phyloP scores from a whole-genome alignment of 345 rosid genomes.

The Excoecaria agallocha region DNA sequence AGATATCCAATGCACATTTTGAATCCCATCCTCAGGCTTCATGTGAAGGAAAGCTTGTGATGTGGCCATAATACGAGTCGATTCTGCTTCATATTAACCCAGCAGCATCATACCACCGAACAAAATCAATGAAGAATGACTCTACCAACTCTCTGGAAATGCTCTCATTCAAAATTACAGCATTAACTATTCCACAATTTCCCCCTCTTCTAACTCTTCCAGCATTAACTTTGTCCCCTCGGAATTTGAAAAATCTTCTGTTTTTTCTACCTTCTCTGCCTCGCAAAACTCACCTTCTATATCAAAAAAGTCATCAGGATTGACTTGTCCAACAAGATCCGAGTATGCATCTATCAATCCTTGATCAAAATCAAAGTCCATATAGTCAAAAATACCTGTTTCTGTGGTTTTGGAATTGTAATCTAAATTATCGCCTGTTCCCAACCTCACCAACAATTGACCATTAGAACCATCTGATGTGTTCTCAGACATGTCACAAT shows the following conservation, averaged over 20 bases:
- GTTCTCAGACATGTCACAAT: constrained; percentile 19
- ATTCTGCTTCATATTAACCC: background rate
- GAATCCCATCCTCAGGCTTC: background rate
- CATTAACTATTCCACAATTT: constrained; percentile 47
- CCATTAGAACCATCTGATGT: constrained; percentile 15
- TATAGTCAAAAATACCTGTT: constrained; percentile 22
- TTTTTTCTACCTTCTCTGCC: constrained; percentile 35
- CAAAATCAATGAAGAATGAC: background rate
- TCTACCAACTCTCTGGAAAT: background rate
- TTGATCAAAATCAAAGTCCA: constrained; percentile 66
- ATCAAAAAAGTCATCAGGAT: constrained; percentile 68
- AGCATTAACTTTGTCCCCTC: constrained; percentile 16
- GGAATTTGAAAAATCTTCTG: constrained; percentile 21
- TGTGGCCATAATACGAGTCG: background rate
- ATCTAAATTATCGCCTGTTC: constrained; percentile 11
- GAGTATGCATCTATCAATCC: constrained; percentile 62
- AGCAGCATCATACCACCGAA: background rate
- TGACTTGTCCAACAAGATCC: constrained; percentile 56
- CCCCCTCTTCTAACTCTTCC: constrained; percentile 86
- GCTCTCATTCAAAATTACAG: background rate
- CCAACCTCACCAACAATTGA: constrained; percentile 13
- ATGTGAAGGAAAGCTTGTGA: background rate
- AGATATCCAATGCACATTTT: background rate
- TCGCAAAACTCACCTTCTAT: constrained; percentile 51
- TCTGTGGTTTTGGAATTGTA: constrained; percentile 14